Evolutionary conservation across 352 stramenopile genomes (phyloP), one percentile per base, ranked within the genome.

Genomic region (Phytopythium chamaehyphon): DNA sequence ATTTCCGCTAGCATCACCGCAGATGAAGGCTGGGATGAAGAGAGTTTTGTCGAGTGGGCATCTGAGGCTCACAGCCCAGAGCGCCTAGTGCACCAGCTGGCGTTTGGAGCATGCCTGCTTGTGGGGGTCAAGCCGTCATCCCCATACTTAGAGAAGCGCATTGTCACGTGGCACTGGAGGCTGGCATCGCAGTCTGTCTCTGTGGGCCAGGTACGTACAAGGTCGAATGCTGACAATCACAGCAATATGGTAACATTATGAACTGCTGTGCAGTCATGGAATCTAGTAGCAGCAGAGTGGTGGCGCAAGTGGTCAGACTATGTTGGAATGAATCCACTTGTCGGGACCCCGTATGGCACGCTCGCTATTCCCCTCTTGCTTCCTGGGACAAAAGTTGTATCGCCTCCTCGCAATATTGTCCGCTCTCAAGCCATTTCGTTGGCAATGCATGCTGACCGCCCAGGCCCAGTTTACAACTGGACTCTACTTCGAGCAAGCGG

Each of bases 281-380:
- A 93, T 26, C 63, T 93, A 26, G 52, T 94, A 16, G 83, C 73
- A 8, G 68, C 75, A 4, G 71, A 70, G 38, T 93, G 84, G 82
- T 95, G 82, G 84, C 66, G 72, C 18, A 77, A 86, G 43, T 95
- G 82, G 84, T 93, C 80, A 36, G 68, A 83, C 35, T 92, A 90
- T 54, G 67, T 71, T 23, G 62, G 57, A 0, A 86, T 93, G 69
- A 63, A 90, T 42, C 62, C 53, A 15, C 57, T 65, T 14, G 89
- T 86, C 22, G 84, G 84, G 6, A 91, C 77, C 2, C 73, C 73
- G 6, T 65, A 74, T 50, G 84, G 76, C 35, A 64, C 61, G 3
- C 48, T 95, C 21, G 55, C 66, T 26, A 61, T 93, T 40, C 84
- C 84, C 10, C 56, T 56, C 6, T 64, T 93, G 33, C 70, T 78